Evolutionary conservation across 2,329 filamentous ascomycete genomes (phyloP), one percentile per base, ranked within the genome.

Genomic region (Colletotrichum somersetense): DNA sequence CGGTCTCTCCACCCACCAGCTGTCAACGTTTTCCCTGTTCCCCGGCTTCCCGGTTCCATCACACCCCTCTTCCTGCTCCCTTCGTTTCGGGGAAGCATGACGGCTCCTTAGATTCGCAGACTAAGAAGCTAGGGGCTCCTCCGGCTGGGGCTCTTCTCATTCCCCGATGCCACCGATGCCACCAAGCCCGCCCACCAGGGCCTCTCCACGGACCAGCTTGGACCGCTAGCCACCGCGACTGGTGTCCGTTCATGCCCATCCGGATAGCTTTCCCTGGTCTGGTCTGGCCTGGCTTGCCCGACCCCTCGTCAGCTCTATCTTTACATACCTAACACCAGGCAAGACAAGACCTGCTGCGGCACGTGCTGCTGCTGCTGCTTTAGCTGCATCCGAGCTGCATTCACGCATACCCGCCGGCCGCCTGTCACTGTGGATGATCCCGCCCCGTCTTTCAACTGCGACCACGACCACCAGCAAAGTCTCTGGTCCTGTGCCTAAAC

Each of bases 81-180:
- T 72, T 72, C 70, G 70, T 65, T 70, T 72, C 70, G 70, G 70
- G 70, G 70, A 72, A 70, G 70, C 66, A 72, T 61, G 66, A 70
- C 46, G 48, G 61, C 50, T 65, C 53, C 70, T 67, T 72, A 69
- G 66, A 42, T 42, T 64, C 33, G 42, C 46, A 72, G 61, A 35
- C 66, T 65, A 62, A 72, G 59, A 50, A 55, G 46, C 66, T 30
- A 70, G 61, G 53, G 66, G 61, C 66, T 38, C 46, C 61, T 65
- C 66, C 66, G 70, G 70, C 70, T 72, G 61, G 70, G 53, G 70
- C 59, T 65, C 55, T 62, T 63, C 33, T 40, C 58, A 48, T 63
- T 64, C 69, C 69, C 65, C 69, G 69, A 69, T 69, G 58, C 65
- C 67, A 61, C 68, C 14, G 40, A 42, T 42, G 14, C 40, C 42